Percentiles rank a stretch among this genome's conserved stretches.
These are phyloP conservation scores for Penicillium ochrochloron DNA, from an alignment of 495 filamentous ascomycete species.

Conservation along the genomic window DNA sequence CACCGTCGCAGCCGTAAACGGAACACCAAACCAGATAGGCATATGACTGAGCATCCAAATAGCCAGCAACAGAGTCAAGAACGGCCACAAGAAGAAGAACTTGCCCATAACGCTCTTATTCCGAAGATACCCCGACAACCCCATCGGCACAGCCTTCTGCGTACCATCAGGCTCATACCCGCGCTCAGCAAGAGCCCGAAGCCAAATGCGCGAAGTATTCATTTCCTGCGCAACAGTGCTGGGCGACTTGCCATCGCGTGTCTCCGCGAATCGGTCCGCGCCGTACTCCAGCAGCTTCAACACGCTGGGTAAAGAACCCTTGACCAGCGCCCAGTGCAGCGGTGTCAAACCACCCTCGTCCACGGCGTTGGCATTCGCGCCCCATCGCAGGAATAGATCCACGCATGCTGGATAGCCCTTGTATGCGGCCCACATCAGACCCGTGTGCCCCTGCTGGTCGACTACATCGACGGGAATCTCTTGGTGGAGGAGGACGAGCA, in stretches of 20 bases:
- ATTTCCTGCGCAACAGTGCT: conserved; percentile 84
- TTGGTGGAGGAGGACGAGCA: conserved; percentile 87
- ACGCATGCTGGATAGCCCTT: conserved; percentile 92
- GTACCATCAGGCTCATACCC: conserved; percentile 83
- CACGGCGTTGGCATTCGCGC: conserved; percentile 85
- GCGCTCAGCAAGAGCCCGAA: conserved; percentile 79
- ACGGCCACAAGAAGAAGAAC: conserved; percentile 92
- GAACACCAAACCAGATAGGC: conserved; percentile 74
- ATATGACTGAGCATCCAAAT: conserved; percentile 74
- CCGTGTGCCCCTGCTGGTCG: conserved; percentile 88
- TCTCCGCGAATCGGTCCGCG: conserved; percentile 86
- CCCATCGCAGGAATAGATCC: conserved; percentile 92
- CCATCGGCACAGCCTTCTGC: conserved; percentile 58
- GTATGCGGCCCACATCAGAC: conserved; percentile 98
- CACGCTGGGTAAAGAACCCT: conserved; percentile 83
- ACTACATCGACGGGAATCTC: conserved; percentile 90
- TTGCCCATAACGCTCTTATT: conserved; percentile 80
- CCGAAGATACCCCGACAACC: conserved; percentile 60
- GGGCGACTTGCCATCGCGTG: conserved; percentile 85
- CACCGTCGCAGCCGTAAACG: conserved; percentile 64
- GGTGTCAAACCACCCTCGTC: conserved; percentile 93
- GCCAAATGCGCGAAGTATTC: conserved; percentile 81
- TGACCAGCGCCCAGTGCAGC: conserved; percentile 95
- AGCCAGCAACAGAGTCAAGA: conserved; percentile 69
- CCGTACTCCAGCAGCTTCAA: conserved; percentile 94